phyloP scores from a whole-genome alignment of 176 grass and related monocot species.

The Triticum monococcum region DNA sequence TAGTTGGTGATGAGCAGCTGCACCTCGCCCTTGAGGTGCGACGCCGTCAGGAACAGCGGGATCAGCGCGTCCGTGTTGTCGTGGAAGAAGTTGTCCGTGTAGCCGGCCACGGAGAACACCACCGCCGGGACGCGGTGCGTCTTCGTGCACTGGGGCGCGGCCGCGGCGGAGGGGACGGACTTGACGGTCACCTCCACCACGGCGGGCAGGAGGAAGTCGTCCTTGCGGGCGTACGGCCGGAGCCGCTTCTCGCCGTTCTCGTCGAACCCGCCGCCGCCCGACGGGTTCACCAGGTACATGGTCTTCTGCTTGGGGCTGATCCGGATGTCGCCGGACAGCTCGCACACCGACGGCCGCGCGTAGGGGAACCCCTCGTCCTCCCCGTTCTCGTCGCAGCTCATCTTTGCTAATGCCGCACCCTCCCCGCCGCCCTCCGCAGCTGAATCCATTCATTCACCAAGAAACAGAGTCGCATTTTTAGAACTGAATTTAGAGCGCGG shows the following conservation, averaged over 20 bases:
- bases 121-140: neutral
- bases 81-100: conserved; percentile 24
- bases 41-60: conserved; percentile 7
- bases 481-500: neutral
- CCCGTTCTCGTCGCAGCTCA: conserved; percentile 62
- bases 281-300: conserved; percentile 40
- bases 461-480: neutral
- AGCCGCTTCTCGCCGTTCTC: conserved; percentile 1
- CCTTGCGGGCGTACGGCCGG: neutral
- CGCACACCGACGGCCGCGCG: conserved; percentile 57
- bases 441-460: neutral
- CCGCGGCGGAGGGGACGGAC: neutral
- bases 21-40: conserved; percentile 16
- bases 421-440: neutral
- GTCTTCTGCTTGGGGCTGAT: conserved; percentile 57
- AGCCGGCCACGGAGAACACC: conserved; percentile 1
- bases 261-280: neutral
- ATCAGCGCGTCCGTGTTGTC: conserved; percentile 23
- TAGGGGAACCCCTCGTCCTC: conserved; percentile 73
- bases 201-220: conserved; percentile 14
- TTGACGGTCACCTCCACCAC: conserved; percentile 9
- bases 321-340: conserved; percentile 70
- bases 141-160: conserved; percentile 11
- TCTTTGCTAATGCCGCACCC: conserved; percentile 21
- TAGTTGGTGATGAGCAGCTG: conserved; percentile 23